Evolutionary conservation across 2,329 filamentous ascomycete species (phyloP).

Genomic region (Cladosporium colombiae): DNA sequence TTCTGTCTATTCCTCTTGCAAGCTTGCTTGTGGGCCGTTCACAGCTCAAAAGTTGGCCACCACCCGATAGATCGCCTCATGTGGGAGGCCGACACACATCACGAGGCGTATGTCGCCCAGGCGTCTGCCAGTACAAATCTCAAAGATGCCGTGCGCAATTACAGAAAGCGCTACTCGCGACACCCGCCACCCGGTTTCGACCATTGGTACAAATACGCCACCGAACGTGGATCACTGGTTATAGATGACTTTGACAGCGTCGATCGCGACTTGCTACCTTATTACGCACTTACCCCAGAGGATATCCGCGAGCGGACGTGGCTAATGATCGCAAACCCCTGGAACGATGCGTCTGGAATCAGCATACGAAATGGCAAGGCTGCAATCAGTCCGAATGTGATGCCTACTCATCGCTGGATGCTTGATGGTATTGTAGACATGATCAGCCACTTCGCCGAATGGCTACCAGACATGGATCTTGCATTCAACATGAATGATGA

Average conservation of each 20-base stretch:
- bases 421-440: constrained; percentile 56
- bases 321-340: constrained; percentile 54
- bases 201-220: constrained; percentile 60
- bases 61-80: constrained; percentile 61
- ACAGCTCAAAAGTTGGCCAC: constrained; percentile 42
- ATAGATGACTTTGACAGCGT: constrained; percentile 65
- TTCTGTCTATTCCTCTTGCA: constrained; percentile 47
- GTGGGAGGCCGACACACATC: constrained; percentile 49
- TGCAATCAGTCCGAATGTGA: constrained; percentile 51
- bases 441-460: constrained; percentile 55
- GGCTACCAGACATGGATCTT: constrained; percentile 64
- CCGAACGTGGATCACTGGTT: constrained; percentile 51
- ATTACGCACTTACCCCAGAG: constrained; percentile 53
- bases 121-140: constrained; percentile 52
- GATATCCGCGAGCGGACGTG: constrained; percentile 56
- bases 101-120: constrained; percentile 52
- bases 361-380: constrained; percentile 56
- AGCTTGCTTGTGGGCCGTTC: constrained; percentile 43
- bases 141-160: constrained; percentile 52
- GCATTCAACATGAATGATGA: constrained; percentile 65
- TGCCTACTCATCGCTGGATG: constrained; percentile 60
- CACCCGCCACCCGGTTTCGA: constrained; percentile 62
- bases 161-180: constrained; percentile 54
- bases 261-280: constrained; percentile 57
- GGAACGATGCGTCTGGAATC: constrained; percentile 58